Percentiles rank a stretch among this genome's conserved stretches.
Conservation (phyloP, 257 asterid genomes). For the Scutellaria minor region DNA sequence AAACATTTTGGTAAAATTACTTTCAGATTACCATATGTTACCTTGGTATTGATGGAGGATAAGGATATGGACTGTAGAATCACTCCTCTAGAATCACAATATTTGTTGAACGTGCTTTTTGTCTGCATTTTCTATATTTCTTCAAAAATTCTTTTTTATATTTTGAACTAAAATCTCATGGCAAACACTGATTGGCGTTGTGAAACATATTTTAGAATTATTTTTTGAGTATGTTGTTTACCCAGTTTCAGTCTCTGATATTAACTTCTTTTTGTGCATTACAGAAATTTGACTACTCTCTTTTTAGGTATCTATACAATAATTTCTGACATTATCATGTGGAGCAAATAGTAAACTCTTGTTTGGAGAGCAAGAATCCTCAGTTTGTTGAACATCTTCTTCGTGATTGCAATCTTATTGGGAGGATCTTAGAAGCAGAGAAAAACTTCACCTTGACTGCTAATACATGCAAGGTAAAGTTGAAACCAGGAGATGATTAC, state of each 20-base stretch:
- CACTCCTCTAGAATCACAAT: neutral
- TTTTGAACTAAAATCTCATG: constrained; percentile 35
- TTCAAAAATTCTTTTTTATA: constrained; percentile 4
- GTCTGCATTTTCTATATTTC: constrained; percentile 12
- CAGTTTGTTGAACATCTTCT: constrained; percentile 75
- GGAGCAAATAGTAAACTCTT: constrained; percentile 65
- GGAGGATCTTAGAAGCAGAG: constrained; percentile 83
- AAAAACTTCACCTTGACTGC: constrained; percentile 53
- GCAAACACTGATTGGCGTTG: constrained; percentile 54
- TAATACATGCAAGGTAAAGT: constrained; percentile 54
- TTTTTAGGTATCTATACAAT: constrained; percentile 76
- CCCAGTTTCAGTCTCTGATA: constrained; percentile 21
- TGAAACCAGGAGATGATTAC: constrained; percentile 5
- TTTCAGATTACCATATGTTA: constrained; percentile 64
- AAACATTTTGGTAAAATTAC: constrained; percentile 26
- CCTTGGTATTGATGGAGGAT: constrained; percentile 18
- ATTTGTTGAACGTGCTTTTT: neutral
- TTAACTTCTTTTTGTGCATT: constrained; percentile 21
- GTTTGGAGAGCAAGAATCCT: constrained; percentile 78
- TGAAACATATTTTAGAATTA: constrained; percentile 63
- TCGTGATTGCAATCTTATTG: constrained; percentile 72
- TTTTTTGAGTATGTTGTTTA: constrained; percentile 71
- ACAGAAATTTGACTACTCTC: constrained; percentile 29
- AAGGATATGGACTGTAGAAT: neutral
- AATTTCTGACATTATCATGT: constrained; percentile 87